Conservation (phyloP, 176 grass and related monocot species). For the Triticum timopheevii region DNA sequence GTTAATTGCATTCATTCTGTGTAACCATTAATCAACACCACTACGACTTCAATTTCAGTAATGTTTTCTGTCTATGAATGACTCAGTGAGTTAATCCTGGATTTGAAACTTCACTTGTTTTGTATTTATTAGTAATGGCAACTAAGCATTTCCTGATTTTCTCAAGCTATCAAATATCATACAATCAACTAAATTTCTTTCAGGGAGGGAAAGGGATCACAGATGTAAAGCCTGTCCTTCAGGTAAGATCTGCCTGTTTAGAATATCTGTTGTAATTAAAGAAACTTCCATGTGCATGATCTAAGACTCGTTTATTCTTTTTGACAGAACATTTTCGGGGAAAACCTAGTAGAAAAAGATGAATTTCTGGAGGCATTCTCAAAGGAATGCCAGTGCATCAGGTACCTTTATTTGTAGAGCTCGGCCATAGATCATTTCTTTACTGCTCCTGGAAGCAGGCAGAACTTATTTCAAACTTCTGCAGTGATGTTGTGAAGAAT, state of each 20-base stretch:
- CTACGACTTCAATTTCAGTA: background rate
- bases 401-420: slow-evolving; percentile 35
- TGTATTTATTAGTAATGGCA: background rate
- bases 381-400: slow-evolving; percentile 65
- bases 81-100: background rate
- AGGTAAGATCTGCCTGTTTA: slow-evolving; percentile 47
- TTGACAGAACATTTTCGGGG: slow-evolving; percentile 83
- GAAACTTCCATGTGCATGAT: slow-evolving; percentile 6
- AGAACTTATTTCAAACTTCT: background rate
- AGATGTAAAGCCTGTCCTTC: slow-evolving; percentile 66
- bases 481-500: slow-evolving; percentile 33
- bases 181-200: slow-evolving; percentile 32
- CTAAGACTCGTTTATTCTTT: slow-evolving; percentile 31
- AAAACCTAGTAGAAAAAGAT: slow-evolving; percentile 79
- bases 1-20: no score
- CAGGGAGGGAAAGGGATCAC: slow-evolving; percentile 95
- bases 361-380: slow-evolving; percentile 81
- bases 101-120: slow-evolving; percentile 15
- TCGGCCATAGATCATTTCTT: slow-evolving; percentile 7
- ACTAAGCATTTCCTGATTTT: slow-evolving; percentile 7
- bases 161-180: slow-evolving; percentile 12
- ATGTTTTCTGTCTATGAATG: background rate
- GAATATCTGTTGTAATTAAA: background rate
- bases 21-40: background rate
- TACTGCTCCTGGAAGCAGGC: slow-evolving; percentile 11